Evolutionary conservation across 2,329 filamentous ascomycete genomes (phyloP).

Genomic region (Clonostachys sp.): DNA sequence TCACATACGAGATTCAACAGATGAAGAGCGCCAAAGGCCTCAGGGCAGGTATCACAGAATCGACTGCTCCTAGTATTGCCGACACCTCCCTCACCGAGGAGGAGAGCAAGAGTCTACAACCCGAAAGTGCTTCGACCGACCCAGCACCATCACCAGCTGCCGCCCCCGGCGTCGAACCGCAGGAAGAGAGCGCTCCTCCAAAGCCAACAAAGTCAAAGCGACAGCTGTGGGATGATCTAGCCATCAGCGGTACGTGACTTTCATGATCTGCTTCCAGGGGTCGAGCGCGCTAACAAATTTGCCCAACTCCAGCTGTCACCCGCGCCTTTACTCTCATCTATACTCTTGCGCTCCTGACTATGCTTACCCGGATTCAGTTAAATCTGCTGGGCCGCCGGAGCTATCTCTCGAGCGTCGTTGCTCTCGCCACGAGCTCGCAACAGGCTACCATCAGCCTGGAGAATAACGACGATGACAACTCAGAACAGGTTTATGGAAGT

Average conservation of each 20-base stretch:
- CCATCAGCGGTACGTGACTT: conserved; percentile 73
- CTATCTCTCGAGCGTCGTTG: conserved; percentile 93
- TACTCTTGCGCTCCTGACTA: conserved; percentile 79
- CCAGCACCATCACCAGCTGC: no score
- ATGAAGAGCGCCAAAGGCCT: conserved; percentile 68
- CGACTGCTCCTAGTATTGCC: conserved; percentile 53
- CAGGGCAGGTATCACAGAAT: conserved; percentile 46
- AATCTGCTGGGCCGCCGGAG: conserved; percentile 94
- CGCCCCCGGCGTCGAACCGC: conserved; percentile 11
- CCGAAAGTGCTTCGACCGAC: no score
- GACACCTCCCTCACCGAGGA: conserved; percentile 78
- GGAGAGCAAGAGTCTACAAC: conserved; percentile 66
- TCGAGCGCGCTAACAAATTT: not conserved
- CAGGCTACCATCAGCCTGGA: conserved; percentile 82
- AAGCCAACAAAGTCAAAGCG: conserved; percentile 74
- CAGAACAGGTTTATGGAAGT: conserved; percentile 77
- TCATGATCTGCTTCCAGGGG: not conserved
- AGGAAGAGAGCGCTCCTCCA: conserved; percentile 29
- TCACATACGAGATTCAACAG: conserved; percentile 90
- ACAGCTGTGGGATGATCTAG: conserved; percentile 95
- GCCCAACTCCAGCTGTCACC: conserved; percentile 64
- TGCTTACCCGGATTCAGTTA: conserved; percentile 91
- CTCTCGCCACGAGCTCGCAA: conserved; percentile 71
- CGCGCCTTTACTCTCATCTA: conserved; percentile 90
- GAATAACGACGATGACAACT: conserved; percentile 86